Conservation (phyloP, 2,329 filamentous ascomycete species). For the Scopulariopsis brevicaulis region DNA sequence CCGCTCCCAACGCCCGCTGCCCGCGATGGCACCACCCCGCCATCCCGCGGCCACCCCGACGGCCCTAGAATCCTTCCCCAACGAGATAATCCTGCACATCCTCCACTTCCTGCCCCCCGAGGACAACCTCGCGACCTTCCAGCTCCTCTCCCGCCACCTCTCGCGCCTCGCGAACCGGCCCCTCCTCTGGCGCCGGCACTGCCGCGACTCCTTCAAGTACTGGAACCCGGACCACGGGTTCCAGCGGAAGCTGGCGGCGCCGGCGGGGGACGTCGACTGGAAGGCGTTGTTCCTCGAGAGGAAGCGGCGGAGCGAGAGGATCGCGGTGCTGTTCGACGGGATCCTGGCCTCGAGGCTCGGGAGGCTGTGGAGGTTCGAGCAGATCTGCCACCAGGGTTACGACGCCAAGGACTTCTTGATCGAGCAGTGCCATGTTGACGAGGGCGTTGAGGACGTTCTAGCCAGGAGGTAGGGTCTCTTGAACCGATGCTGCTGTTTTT, state of each 20-base stretch:
- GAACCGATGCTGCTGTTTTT: background rate
- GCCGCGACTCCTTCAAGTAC: conserved; percentile 54
- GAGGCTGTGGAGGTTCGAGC: conserved; percentile 57
- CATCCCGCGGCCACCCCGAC: conserved; percentile 10
- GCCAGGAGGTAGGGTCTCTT: conserved; percentile 46
- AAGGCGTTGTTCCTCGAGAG: conserved; percentile 53
- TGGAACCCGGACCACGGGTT: conserved; percentile 64
- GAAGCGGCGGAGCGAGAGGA: conserved; percentile 36
- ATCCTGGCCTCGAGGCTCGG: conserved; percentile 61
- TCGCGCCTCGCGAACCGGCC: conserved; percentile 56
- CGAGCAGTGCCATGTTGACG: conserved; percentile 47
- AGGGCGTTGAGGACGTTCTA: conserved; percentile 60
- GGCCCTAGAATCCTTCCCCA: conserved; percentile 45
- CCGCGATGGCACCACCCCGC: conserved; percentile 1
- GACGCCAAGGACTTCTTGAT: conserved; percentile 81
- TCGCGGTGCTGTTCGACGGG: conserved; percentile 46
- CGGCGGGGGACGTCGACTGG: conserved; percentile 57
- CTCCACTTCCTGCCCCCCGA: conserved; percentile 50
- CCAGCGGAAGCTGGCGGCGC: conserved; percentile 36
- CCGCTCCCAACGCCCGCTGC: background rate
- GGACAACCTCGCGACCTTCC: conserved; percentile 35
- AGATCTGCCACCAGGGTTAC: conserved; percentile 64
- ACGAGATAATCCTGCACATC: conserved; percentile 77
- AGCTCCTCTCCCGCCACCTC: conserved; percentile 51
- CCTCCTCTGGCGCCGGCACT: conserved; percentile 72